Base-by-base conservation (phyloP, 495 filamentous ascomycete species). In the Haplographium delicatum region DNA sequence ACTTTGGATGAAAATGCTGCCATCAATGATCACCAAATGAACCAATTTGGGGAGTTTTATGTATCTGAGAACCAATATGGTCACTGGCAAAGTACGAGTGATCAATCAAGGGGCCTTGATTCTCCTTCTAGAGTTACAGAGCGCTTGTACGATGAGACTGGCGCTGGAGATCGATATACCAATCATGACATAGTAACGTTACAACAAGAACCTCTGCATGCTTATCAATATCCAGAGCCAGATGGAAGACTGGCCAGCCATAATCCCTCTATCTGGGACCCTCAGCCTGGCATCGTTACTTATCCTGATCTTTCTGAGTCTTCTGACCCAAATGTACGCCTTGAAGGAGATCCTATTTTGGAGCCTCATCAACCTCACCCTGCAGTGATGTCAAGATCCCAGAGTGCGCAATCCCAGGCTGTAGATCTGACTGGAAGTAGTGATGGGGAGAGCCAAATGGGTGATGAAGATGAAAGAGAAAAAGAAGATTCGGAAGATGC, bases 381-480 rank as follows among this genome's bases (percentile, higher is more conserved):
- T 11, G 18, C 41, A 18, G 42, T 43, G 10, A 55, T 55, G 60
- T 57, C 50, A 30, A 49, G 54, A 27, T 54, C 54, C 5, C 30
- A 54, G 49, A 56, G 48, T 51, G 27, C 10, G 15, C 52, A 44
- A 23, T 56, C 50, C 24, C 18, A 28, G 13, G 50, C 41, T 18
- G 31, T 47, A 30, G 52, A 54, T 28, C 30, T 56, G 6, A 62
- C 72, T 67, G 59, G 58, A 72, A 31, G 73, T 71, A 47, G 31
- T 25, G 34, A 43, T 24, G 51, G 51, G 10, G 46, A 48, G n/a
- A 26, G 63, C 69, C 5, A 35, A 53, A 70, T 73, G 38, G 72
- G 66, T 45, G 68, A 72, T 24, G 68, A 71, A 31, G 71, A 73
- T 38, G 46, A 56, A 20, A 27, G 35, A 8, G 50, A 20, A 22